phyloP scores from a whole-genome alignment of 2,329 filamentous ascomycete species.

The Chrysoporthe austroafricana region DNA sequence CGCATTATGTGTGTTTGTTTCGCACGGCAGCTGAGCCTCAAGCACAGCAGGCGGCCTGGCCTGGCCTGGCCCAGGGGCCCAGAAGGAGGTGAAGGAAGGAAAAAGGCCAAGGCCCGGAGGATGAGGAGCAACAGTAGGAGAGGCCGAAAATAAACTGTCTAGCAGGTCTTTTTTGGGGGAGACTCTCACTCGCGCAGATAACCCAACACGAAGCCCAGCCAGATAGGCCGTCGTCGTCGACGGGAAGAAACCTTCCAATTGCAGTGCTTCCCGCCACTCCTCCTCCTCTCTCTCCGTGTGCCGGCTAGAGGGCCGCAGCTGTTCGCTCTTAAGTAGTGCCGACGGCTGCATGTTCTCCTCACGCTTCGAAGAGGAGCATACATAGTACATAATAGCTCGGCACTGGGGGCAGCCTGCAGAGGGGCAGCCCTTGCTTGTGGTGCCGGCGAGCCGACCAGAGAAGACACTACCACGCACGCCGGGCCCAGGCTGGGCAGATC shows the following conservation, averaged over 20 bases:
- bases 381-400: no score
- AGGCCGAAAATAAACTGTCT: constrained; percentile 1
- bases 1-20: no score
- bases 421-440: neutral
- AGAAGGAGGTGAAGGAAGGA: no score
- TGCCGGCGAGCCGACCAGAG: neutral
- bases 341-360: neutral
- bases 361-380: neutral
- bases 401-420: no score
- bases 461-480: no score
- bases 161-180: neutral
- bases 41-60: no score
- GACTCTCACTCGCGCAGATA: neutral
- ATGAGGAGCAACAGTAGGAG: neutral
- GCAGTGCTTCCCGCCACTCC: constrained; percentile 3
- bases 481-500: no score
- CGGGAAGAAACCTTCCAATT: neutral
- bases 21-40: no score
- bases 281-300: neutral
- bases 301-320: constrained; percentile 1
- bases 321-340: neutral
- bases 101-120: neutral
- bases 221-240: neutral
- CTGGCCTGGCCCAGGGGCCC: no score
- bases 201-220: neutral